Evolutionary conservation across 805 yeast genomes (phyloP), one percentile per base, ranked within the genome.

Genomic region (Kazachstania africana): DNA sequence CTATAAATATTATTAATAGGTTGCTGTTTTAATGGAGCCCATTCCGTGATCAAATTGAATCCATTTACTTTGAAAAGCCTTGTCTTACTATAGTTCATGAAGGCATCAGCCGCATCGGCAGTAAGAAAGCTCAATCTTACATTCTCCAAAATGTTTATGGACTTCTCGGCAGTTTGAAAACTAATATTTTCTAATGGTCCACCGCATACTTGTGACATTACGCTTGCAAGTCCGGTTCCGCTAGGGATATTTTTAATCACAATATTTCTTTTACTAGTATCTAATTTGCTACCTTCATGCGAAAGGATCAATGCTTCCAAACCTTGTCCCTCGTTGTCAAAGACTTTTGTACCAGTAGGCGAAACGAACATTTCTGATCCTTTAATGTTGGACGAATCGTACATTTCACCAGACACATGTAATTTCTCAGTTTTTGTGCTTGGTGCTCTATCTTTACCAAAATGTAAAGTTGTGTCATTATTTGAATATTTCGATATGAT

Each of bases 61-160:
- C 88, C 87, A 49, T 79, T 77, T 16, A 78, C 63, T 19, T 66
- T 53, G 35, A 78, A 70, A 36, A 74, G 48, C 0, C 76, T 75
- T 1, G 72, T 66, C 12, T 55, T 47, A 4, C 68, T 70, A 49
- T 62, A 77, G 12, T 55, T 53, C 54, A 62, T 62, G 52, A 81
- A 81, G 1, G 52, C 55, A 6, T 43, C 40, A 0, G 91, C 87
- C 48, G 68, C 68, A 19, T 63, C 64, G 3, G 66, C 59, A n/a
- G 51, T 62, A 18, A 70, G 44, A 45, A 77, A 81, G 44, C 66
- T 59, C 2, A 79, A 36, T 36, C 70, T 72, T 8, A 74, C 35
- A 6, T 38, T 26, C 33, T 42, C 62, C 45, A 59, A 34, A 33
- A 43, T 21, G 37, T 29, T 21, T 2, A 29, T 31, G 5, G 24